These are phyloP conservation scores for Trifolium dubium DNA, from an alignment of 306 rosid species.

Conservation along the genomic window DNA sequence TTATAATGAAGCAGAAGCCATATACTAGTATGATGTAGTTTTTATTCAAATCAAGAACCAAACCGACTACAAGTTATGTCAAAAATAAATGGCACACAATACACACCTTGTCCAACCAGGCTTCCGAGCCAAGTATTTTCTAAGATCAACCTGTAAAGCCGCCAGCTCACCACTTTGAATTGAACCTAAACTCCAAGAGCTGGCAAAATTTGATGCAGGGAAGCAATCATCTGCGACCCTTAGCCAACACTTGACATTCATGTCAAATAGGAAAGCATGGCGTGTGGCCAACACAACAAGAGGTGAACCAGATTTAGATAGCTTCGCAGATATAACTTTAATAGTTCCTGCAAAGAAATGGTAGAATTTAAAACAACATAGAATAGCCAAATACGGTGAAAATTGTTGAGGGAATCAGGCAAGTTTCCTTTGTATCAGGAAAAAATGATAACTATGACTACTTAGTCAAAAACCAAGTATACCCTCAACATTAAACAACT, in stretches of 20 bases:
- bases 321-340: conserved; percentile 83
- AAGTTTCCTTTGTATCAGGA: background rate
- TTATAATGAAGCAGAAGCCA: no score
- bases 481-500: conserved; percentile 20
- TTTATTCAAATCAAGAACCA: background rate
- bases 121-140: conserved; percentile 94
- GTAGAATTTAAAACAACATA: conserved; percentile 28
- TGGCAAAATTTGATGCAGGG: conserved; percentile 95
- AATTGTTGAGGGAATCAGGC: background rate
- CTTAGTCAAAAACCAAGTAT: conserved; percentile 12
- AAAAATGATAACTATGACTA: conserved; percentile 11
- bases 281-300: conserved; percentile 88
- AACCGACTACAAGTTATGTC: conserved; percentile 2
- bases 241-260: conserved; percentile 91
- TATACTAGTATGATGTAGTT: no score
- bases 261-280: conserved; percentile 93
- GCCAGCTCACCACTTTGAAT: conserved; percentile 93
- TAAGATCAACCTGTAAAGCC: conserved; percentile 91
- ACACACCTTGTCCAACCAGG: conserved; percentile 99
- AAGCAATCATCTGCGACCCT: conserved; percentile 98
- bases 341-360: conserved; percentile 57
- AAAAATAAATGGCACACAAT: conserved; percentile 26
- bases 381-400: background rate
- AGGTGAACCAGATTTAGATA: conserved; percentile 77
- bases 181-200: conserved; percentile 95